A percentile compares a stretch with the other conserved stretches of the same genome.
These are phyloP conservation scores for Silene conica DNA, from an alignment of 148 eudicot species.

Conservation along the genomic window DNA sequence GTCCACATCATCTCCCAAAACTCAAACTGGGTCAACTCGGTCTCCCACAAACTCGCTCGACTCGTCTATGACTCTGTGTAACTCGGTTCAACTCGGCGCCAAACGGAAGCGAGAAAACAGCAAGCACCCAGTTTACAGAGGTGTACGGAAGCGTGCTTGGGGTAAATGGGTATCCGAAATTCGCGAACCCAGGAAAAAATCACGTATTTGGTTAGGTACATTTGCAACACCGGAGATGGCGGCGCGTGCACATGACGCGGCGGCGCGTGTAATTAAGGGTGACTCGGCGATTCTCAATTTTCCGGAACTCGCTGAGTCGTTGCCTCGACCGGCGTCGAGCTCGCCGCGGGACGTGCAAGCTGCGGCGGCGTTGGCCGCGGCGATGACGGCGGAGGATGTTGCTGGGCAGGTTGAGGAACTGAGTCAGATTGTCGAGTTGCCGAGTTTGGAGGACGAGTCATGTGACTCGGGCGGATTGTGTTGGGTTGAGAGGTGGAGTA, in stretches of 20 bases:
- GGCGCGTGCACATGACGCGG: slow-evolving; percentile 66
- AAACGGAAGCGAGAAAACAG: slow-evolving; percentile 25
- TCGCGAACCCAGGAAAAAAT: slow-evolving; percentile 52
- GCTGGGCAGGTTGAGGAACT: slow-evolving; percentile 25
- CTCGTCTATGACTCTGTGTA: neutral
- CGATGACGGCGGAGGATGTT: slow-evolving; percentile 33
- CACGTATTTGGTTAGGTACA: slow-evolving; percentile 65
- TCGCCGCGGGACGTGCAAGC: slow-evolving; percentile 50
- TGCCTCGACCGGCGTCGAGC: slow-evolving; percentile 50
- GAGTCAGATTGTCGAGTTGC: slow-evolving; percentile 38
- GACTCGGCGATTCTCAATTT: slow-evolving; percentile 49
- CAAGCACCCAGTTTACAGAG: slow-evolving; percentile 49
- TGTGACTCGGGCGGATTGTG: slow-evolving; percentile 30
- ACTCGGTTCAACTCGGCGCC: neutral
- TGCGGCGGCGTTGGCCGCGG: slow-evolving; percentile 59
- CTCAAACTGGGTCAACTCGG: slow-evolving; percentile 24
- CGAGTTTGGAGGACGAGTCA: slow-evolving; percentile 32
- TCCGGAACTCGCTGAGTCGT: slow-evolving; percentile 40
- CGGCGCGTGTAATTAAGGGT: slow-evolving; percentile 51
- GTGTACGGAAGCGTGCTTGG: slow-evolving; percentile 63
- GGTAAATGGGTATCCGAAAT: slow-evolving; percentile 76
- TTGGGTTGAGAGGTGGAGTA: slow-evolving; percentile 27
- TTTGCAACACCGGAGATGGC: slow-evolving; percentile 63
- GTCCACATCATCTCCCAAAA: slow-evolving; percentile 18
- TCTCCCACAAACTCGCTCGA: neutral